Base-by-base conservation (phyloP, 495 filamentous ascomycete species). In the Cercophora sp. region DNA sequence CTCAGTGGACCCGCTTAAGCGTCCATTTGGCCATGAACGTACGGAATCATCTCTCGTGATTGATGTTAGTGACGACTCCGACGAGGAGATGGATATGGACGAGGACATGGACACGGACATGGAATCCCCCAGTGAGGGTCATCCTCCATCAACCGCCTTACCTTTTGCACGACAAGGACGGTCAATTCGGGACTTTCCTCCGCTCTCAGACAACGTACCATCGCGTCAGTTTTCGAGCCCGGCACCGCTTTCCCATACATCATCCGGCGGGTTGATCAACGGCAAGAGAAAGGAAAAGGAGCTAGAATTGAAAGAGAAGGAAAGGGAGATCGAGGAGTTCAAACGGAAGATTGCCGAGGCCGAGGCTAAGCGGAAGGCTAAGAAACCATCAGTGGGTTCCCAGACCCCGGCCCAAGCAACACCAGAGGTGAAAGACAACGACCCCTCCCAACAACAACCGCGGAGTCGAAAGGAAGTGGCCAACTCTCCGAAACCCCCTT, bases 261-360 rank as follows among this genome's bases (percentile, higher is more conserved):
- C 75, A 1, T 70, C 70, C 13, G 47, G 29, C 4, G 31, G 50
- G 31, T 49, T 49, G 18, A 36, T 45, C 9, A 54, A 54, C 42
- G 49, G 34, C 23, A 58, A 41, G 31, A 52, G 39, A 26, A 47
- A 52, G 23, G 68, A 69, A 41, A 81, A 83, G 26, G 78, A 85
- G 40, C 75, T 96, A 8, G 76, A 80, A 43, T 55, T 73, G 19
- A 86, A 85, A 59, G 79, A 88, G 50, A 74, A 80, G 53, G 79
- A 88, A 49, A 74, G 80, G 53, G 79, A 85, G 52, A 92, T 96
- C 43, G 79, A 87, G 63, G 77, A 77, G 32, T 81, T 91, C 74
- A 88, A 81, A 56, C 79, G 79, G 63, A 84, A 78, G 49, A 92
- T 96, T 63, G 86, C 85, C 13, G 84, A 89, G 60, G 77, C 84